Percentiles rank a stretch among this genome's conserved stretches.
Evolutionary conservation across 176 grass and related monocot genomes (phyloP).

Genomic region (Aegilops longissima): DNA sequence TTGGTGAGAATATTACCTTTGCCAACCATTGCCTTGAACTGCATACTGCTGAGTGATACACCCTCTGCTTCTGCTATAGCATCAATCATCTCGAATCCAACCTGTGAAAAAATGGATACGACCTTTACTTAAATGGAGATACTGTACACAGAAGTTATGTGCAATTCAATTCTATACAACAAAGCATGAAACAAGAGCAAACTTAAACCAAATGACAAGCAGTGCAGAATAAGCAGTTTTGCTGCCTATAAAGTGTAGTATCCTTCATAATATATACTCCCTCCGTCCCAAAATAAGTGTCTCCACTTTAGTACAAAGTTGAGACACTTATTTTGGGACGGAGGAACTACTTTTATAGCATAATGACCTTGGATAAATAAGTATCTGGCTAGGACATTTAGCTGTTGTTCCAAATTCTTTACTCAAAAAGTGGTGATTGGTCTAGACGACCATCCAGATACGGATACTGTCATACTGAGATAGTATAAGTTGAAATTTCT

Average conservation of each 20-base stretch:
- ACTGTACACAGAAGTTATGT: not conserved
- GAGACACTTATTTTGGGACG: too few relatives aligned
- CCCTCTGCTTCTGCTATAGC: constrained; percentile 93
- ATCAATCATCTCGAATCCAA: constrained; percentile 99
- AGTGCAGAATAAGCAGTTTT: not conserved
- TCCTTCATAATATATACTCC: not conserved
- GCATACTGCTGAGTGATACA: constrained; percentile 87
- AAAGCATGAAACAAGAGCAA: not conserved
- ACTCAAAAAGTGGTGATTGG: not conserved
- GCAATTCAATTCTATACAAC: not conserved
- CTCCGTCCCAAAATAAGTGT: too few relatives aligned
- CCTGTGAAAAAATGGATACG: constrained; percentile 41
- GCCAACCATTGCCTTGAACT: constrained; percentile 81
- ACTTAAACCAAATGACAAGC: not conserved
- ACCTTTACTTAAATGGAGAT: constrained; percentile 7
- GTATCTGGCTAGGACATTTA: not conserved
- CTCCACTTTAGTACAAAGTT: too few relatives aligned
- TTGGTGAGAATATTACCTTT: constrained; percentile 53
- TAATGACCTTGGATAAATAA: not conserved
- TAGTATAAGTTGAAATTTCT: not conserved
- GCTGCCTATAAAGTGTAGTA: not conserved
- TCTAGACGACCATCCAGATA: not conserved
- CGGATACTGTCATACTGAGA: not conserved
- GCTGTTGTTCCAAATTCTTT: constrained; percentile 8
- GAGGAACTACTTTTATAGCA: not conserved